Evolutionary conservation across 257 asterid genomes (phyloP).

Genomic region (Anisodus acutangulus): DNA sequence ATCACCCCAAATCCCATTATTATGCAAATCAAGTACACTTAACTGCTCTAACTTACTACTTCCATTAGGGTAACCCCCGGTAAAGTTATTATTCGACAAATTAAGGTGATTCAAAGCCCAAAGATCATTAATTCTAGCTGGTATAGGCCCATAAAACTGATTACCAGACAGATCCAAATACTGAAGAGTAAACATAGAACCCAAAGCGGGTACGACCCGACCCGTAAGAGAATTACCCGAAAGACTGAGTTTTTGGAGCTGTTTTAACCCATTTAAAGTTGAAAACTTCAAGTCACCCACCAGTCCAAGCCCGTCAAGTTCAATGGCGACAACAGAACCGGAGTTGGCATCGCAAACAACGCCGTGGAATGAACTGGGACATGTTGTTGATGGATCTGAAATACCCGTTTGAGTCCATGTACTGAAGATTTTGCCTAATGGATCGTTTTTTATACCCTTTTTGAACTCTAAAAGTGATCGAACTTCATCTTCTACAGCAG

Average conservation of each 20-base stretch:
- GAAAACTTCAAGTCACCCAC: conserved; percentile 73
- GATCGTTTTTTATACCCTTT: conserved; percentile 79
- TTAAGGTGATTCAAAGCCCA: conserved; percentile 71
- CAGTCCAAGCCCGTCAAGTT: conserved; percentile 61
- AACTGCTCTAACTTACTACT: conserved; percentile 74
- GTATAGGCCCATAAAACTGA: conserved; percentile 77
- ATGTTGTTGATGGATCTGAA: conserved; percentile 47
- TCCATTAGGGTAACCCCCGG: conserved; percentile 66
- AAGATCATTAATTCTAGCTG: conserved; percentile 60
- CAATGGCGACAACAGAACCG: conserved; percentile 51
- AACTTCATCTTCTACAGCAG: conserved; percentile 55
- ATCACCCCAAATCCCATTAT: conserved; percentile 64
- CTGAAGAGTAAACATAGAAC: conserved; percentile 64
- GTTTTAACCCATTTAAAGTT: conserved; percentile 63
- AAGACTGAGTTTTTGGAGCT: conserved; percentile 64
- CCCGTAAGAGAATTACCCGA: conserved; percentile 75
- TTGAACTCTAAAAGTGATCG: conserved; percentile 81
- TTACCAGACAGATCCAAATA: conserved; percentile 78
- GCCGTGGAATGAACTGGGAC: conserved; percentile 71
- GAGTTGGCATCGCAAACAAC: conserved; percentile 57
- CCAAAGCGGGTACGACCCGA: conserved; percentile 77
- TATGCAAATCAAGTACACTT: conserved; percentile 73
- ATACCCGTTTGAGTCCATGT: conserved; percentile 51
- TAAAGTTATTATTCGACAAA: conserved; percentile 64
- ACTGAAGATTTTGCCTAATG: conserved; percentile 53